A percentile compares a stretch with the other conserved stretches of the same genome.
These are phyloP conservation scores for Dactylellina drechsleri DNA, from an alignment of 2,329 filamentous ascomycete species.

Conservation along the genomic window DNA sequence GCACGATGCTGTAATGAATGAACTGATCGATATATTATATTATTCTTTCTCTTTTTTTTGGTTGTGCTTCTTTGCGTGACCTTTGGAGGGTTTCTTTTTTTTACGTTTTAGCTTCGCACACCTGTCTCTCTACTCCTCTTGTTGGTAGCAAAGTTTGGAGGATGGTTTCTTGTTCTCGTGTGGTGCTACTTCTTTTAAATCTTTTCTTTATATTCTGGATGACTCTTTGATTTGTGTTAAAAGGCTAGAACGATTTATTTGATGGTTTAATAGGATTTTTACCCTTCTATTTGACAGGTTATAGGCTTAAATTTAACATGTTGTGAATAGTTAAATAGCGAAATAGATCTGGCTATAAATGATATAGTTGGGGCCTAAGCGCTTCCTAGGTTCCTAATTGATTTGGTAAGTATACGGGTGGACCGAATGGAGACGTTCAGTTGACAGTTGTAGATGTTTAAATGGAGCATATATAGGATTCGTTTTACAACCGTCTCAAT, in stretches of 20 bases:
- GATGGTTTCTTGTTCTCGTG: conserved; percentile 16
- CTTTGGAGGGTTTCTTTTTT: conserved; percentile 1
- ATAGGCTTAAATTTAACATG: too few relatives aligned
- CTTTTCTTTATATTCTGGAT: not conserved
- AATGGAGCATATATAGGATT: too few relatives aligned
- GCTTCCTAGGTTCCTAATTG: too few relatives aligned
- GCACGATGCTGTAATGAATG: conserved; percentile 29
- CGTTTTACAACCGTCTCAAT: too few relatives aligned
- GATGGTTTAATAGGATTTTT: not conserved
- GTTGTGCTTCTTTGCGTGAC: not conserved
- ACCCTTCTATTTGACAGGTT: too few relatives aligned
- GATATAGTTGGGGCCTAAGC: too few relatives aligned
- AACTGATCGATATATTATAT: conserved; percentile 18
- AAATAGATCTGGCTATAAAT: too few relatives aligned
- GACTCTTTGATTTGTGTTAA: not conserved
- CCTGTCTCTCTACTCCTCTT: conserved; percentile 3
- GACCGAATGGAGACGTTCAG: too few relatives aligned
- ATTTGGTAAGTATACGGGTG: too few relatives aligned
- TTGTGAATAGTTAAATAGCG: too few relatives aligned
- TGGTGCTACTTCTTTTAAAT: not conserved
- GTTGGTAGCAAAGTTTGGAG: conserved; percentile 12
- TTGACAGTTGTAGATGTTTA: too few relatives aligned
- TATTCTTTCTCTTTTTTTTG: conserved; percentile 3
- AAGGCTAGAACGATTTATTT: conserved; percentile 19
- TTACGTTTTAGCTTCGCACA: not conserved